Base-by-base conservation (phyloP, 768 basidiomycete genomes). In the Boletus bicolor region DNA sequence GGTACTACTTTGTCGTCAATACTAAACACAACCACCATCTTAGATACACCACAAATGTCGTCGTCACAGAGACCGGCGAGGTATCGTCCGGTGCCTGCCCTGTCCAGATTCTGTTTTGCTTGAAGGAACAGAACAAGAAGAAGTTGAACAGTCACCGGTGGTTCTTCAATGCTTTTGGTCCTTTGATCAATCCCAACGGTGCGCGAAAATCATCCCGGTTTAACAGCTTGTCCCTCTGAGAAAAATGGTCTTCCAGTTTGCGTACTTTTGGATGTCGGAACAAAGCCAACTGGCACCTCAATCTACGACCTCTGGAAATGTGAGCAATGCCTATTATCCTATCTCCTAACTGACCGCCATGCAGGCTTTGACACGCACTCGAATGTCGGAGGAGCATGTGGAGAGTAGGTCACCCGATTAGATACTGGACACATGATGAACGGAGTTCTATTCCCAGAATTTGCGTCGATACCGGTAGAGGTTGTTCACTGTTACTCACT, bases 251-350 rank as follows among this genome's bases (percentile, higher is more conserved):
- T 56, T 39, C 14, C 51, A 87, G 92, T 97, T 50, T 95, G 93
- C 65, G 74, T 97, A 55, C 82, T 98, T 38, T 81, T 98, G 58
- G 95, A 98, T 70, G 95, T 98, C 43, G 95, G 95, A 35, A 98
- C 95, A 34, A 94, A 95, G 69, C 95, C 95, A 2, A 94, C 92
- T 11, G 84, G 91, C 21, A 96, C 93, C 28, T 93, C 91, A 7
- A 93, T 98, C 59, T 98, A 98, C 68, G 91, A 97, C 60, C 84
- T 98, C 32, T 98, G 94, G 94, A 97, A 97, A 81, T 91, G 90
- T 72, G 28, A 57, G 75, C 58, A 6, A 6, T 46, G 2, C 6
- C 19, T 8, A n/a, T 24, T 21, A 6, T 19, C 9, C 48, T 10
- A 12, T 51, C 30, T 17, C 44, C 44, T 14, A 26, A 28, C 48